A percentile compares a stretch with the other conserved stretches of the same genome.
Evolutionary conservation across 805 yeast genomes (phyloP).

Genomic region (Saccharomycopsis schoenii): DNA sequence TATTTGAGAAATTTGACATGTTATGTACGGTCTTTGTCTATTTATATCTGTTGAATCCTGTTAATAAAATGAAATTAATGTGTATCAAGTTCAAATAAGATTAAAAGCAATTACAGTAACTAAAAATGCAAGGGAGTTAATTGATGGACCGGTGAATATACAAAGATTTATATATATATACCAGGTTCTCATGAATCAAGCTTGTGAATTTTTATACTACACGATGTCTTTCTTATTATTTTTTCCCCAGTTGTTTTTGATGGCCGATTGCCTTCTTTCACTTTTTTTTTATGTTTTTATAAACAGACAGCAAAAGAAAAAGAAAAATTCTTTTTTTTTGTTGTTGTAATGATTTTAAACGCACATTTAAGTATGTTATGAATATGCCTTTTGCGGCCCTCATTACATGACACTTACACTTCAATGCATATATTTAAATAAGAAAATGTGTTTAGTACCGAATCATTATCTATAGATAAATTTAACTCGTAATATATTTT

Average conservation of each 20-base stretch:
- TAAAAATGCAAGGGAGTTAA: too few species aligned
- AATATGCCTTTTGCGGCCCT: too few species aligned
- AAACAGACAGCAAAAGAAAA: neutral
- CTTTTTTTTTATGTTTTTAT: neutral
- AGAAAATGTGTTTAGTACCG: too few species aligned
- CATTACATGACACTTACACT: too few species aligned
- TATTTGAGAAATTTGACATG: slow-evolving; percentile 1
- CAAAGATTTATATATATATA: too few species aligned
- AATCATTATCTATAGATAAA: too few species aligned
- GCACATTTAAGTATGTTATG: neutral
- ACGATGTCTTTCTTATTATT: neutral
- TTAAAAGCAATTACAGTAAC: too few species aligned
- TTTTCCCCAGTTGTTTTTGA: neutral
- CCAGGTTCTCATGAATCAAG: neutral
- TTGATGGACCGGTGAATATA: too few species aligned
- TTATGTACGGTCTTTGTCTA: neutral
- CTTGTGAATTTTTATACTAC: neutral
- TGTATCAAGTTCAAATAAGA: neutral
- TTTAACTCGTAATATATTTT: neutral
- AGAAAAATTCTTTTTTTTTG: neutral
- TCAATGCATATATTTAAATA: too few species aligned
- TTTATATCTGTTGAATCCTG: neutral
- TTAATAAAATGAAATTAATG: neutral
- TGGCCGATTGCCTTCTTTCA: neutral
- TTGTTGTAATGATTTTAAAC: neutral